Base-by-base conservation (phyloP, 75 land plant species). In the Gnetum montanum region DNA sequence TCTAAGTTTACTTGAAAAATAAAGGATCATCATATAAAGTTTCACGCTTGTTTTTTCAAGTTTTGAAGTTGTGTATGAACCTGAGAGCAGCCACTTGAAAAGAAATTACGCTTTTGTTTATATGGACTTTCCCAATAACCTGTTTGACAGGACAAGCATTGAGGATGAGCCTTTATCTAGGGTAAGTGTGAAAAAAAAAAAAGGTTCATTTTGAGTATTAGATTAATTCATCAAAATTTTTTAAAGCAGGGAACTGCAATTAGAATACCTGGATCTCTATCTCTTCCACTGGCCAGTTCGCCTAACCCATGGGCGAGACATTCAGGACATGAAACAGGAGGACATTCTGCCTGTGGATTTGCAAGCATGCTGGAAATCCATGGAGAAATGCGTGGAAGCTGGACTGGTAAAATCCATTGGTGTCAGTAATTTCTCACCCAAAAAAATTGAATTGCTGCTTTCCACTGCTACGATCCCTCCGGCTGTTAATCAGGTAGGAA, bases 401-500 rank as follows among this genome's bases (percentile, higher is more conserved):
- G 45, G 58, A 0, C 37, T 67, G 6, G 51, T 59, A 3, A 44
- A 22, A 30, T 36, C 44, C 0, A 54, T 71, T 30, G 72, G 72
- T 28, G 58, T 67, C 23, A 53, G 73, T 15, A 68, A 67, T 45
- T 65, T 65, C 18, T 47, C 19, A 28, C 3, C 4, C 10, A 67
- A 58, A 30, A 58, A 66, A 46, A 19, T 58, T 18, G 56, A 67
- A 51, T 35, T 41, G 37, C 49, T 70, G 46, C 54, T 70, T 8
- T 16, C 18, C 23, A 27, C 57, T 43, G 73, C 63, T 13, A 68
- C 27, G 31, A 31, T 58, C 6, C 16, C 37, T 25, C 71, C 73
- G 11, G 51, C 73, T 48, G 71, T 58, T 3, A 68, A 70, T 25
- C 73, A 67, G 45, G 92, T 87, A 36, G n/a, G n/a, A n/a, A n/a